These are phyloP conservation scores for Dactylellina leptospora DNA, from an alignment of 2,329 filamentous ascomycete species.

Conservation along the genomic window DNA sequence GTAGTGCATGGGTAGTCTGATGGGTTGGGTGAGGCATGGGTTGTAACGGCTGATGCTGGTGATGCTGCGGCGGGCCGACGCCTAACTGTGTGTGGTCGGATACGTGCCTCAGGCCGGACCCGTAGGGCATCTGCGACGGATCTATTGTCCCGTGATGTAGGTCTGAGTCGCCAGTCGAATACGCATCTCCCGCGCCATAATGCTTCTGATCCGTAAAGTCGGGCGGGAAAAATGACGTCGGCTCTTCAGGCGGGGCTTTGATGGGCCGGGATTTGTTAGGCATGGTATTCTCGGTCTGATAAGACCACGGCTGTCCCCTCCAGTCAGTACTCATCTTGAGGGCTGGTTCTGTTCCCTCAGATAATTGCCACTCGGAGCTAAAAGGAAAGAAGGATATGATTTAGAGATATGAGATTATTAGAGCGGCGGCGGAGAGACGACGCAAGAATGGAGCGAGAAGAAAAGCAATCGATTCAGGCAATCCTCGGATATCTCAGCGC, in stretches of 20 bases:
- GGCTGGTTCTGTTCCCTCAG: conserved; percentile 16
- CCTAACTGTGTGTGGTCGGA: conserved; percentile 43
- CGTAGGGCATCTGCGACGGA: conserved; percentile 50
- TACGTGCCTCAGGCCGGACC: conserved; percentile 47
- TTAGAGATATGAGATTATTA: conserved; percentile 20
- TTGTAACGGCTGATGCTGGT: conserved; percentile 52
- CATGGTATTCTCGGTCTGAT: conserved; percentile 44
- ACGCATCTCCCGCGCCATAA: conserved; percentile 38
- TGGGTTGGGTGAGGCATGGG: conserved; percentile 51
- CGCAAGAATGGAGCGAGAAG: not conserved
- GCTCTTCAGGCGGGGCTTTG: conserved; percentile 48
- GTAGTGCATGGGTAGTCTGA: conserved; percentile 43
- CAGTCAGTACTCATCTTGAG: conserved; percentile 53
- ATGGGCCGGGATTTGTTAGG: conserved; percentile 41
- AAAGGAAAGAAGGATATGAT: conserved; percentile 33
- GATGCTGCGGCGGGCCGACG: conserved; percentile 52
- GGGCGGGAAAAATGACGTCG: conserved; percentile 36
- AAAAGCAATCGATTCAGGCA: no score
- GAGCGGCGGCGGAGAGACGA: not conserved
- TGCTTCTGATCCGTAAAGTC: conserved; percentile 53
- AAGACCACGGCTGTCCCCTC: conserved; percentile 42
- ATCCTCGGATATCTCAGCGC: no score
- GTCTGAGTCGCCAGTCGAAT: conserved; percentile 41
- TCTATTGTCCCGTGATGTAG: conserved; percentile 52
- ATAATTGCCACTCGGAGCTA: conserved; percentile 31